Evolutionary conservation across 192 early-diverging fungal genomes (phyloP), one percentile per base, ranked within the genome.

Genomic region (Diversispora eburnea): DNA sequence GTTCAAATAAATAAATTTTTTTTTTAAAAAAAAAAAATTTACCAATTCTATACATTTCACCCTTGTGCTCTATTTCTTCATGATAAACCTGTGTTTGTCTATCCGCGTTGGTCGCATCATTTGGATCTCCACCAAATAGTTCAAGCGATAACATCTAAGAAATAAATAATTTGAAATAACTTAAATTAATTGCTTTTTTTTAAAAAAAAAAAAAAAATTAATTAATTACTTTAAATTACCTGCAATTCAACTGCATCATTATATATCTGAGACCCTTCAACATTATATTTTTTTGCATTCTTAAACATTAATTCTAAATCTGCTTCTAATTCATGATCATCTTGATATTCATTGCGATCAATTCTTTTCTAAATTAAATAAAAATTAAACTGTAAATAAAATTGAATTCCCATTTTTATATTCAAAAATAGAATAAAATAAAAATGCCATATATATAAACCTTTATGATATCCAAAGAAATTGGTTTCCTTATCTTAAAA

Each of bases 231-330:
- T 63, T 12, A 43, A 58, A 45, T 47, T 84, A 79, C 87, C 72
- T 83, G 77, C 25, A 89, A 61, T 19, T 82, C 57, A 55, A 82
- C 82, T 3, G 94, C 93, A 79, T 95, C 92, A 49, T 88, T 78
- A 73, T 94, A 92, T 4, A 98, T 85, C 59, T 89, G 88, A 10
- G 95, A 97, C 9, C 89, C 90, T 49, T 90, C 85, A 67, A 88
- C 90, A 78, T 98, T 98, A 80, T 94, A 99, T 48, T 86, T 88
- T 75, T 89, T 95, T 12, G 95, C 95, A 74, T 99, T 99, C 69
- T 91, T 84, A 77, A 97, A 95, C 80, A 98, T 88, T 63, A 88
- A 78, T 41, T 85, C 78, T 74, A 97, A 85, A 78, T 99, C 97
- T n/a, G 81, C 78, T 80, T 87, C 85, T 73, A 96, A 94, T 20